A percentile compares a stretch with the other conserved stretches of the same genome.
phyloP scores from a whole-genome alignment of 1,284 basidiomycete species.

The Ustilago xerochloae region DNA sequence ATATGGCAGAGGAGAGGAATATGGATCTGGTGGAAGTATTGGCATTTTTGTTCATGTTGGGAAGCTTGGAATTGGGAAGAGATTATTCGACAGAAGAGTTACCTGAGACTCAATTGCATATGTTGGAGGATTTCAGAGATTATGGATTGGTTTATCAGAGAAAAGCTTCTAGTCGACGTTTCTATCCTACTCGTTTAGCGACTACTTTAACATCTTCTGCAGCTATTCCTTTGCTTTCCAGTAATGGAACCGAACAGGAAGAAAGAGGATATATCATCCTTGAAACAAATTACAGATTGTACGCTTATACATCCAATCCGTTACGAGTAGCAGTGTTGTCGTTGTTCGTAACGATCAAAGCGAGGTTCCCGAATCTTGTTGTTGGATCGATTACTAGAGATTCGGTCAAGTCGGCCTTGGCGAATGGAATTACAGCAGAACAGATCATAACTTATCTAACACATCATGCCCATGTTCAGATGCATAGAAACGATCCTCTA shows the following conservation, averaged over 20 bases:
- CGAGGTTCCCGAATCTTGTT: conserved; percentile 94
- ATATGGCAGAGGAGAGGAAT: conserved; percentile 60
- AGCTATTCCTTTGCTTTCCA: conserved; percentile 53
- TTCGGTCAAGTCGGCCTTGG: conserved; percentile 91
- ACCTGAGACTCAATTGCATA: conserved; percentile 82
- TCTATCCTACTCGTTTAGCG: conserved; percentile 94
- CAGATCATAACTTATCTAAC: conserved; percentile 96
- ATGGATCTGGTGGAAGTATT: conserved; percentile 93
- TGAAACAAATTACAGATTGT: conserved; percentile 97
- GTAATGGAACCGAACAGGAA: conserved; percentile 68
- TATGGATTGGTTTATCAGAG: conserved; percentile 87
- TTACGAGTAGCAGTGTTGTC: conserved; percentile 96
- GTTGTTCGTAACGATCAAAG: conserved; percentile 89
- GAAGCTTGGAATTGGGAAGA: conserved; percentile 60
- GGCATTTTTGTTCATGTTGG: conserved; percentile 81
- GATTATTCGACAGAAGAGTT: conserved; percentile 84
- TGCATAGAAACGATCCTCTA: conserved; percentile 92
- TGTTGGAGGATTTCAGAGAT: conserved; percentile 90
- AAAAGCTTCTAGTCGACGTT: conserved; percentile 72
- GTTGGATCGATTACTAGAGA: conserved; percentile 94
- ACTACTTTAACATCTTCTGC: conserved; percentile 86
- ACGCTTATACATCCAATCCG: conserved; percentile 97
- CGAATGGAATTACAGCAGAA: conserved; percentile 94
- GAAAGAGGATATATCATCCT: conserved; percentile 86
- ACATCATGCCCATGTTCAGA: conserved; percentile 96